Conservation (phyloP, 345 rosid genomes). For the Anastatica hierochuntica region DNA sequence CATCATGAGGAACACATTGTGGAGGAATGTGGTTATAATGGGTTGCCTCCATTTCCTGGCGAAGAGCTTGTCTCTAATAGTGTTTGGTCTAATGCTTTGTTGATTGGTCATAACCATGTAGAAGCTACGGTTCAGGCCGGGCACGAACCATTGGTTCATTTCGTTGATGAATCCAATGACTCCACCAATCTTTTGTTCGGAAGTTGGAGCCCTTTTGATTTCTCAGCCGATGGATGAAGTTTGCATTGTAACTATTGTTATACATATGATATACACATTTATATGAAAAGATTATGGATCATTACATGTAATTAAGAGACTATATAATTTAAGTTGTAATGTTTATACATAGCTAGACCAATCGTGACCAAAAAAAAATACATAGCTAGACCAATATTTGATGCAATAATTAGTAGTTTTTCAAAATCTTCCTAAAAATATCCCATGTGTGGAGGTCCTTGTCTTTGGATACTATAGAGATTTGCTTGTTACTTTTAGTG, state of each 20-base stretch:
- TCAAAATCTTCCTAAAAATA: constrained; percentile 10
- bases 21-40: constrained; percentile 24
- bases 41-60: constrained; percentile 31
- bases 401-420: constrained; percentile 15
- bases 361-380: too few relatives aligned
- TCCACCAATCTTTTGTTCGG: constrained; percentile 29
- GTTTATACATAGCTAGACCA: not conserved
- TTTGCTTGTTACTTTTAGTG: constrained; percentile 22
- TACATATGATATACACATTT: constrained; percentile 11
- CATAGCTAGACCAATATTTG: not conserved
- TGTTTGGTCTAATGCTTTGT: constrained; percentile 26
- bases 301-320: constrained; percentile 10
- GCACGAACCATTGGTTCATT: constrained; percentile 22
- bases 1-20: constrained; percentile 21
- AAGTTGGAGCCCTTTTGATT: constrained; percentile 31
- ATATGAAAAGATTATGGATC: constrained; percentile 5
- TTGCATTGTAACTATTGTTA: constrained; percentile 14
- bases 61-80: constrained; percentile 25
- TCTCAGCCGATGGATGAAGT: constrained; percentile 19
- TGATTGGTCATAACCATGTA: constrained; percentile 22
- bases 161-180: constrained; percentile 17
- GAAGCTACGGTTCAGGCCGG: constrained; percentile 10
- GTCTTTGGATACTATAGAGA: constrained; percentile 26
- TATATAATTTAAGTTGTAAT: constrained; percentile 3
- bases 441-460: constrained; percentile 23